Evolutionary conservation across 257 asterid species (phyloP).

Genomic region (Verbena officinalis): DNA sequence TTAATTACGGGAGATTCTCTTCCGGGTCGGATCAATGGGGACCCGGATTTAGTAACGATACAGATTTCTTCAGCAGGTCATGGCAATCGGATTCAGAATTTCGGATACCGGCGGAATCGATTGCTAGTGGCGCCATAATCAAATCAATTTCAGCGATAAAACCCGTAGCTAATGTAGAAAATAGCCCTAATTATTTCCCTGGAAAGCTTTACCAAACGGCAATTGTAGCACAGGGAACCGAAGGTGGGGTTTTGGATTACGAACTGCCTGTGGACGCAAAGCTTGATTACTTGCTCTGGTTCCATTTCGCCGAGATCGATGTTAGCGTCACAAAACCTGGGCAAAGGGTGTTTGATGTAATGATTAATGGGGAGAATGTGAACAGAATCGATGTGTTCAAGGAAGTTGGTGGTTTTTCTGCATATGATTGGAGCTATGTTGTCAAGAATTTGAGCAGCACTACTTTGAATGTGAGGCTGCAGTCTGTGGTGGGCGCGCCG

Average conservation of each 20-base stretch:
- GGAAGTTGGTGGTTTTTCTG: constrained; percentile 79
- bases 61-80: constrained; percentile 74
- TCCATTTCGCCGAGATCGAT: constrained; percentile 96
- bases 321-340: constrained; percentile 72
- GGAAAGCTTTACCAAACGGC: constrained; percentile 79
- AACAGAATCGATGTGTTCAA: constrained; percentile 77
- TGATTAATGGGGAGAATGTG: constrained; percentile 71
- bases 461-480: constrained; percentile 63
- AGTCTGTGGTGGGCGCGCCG: constrained; percentile 72
- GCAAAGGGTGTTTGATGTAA: constrained; percentile 83
- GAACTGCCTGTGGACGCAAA: constrained; percentile 75
- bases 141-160: constrained; percentile 71
- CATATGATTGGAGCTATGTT: constrained; percentile 73
- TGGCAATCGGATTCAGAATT: constrained; percentile 75
- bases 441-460: constrained; percentile 77
- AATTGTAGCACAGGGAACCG: constrained; percentile 44
- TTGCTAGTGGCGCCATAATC: constrained; percentile 40
- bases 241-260: constrained; percentile 69
- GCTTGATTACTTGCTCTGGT: constrained; percentile 82
- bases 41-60: constrained; percentile 82
- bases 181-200: constrained; percentile 79
- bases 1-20: constrained; percentile 83
- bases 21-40: constrained; percentile 95
- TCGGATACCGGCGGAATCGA: constrained; percentile 29
- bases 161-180: constrained; percentile 46